Conservation (phyloP, 495 filamentous ascomycete species). For the Penicillium argentinense region DNA sequence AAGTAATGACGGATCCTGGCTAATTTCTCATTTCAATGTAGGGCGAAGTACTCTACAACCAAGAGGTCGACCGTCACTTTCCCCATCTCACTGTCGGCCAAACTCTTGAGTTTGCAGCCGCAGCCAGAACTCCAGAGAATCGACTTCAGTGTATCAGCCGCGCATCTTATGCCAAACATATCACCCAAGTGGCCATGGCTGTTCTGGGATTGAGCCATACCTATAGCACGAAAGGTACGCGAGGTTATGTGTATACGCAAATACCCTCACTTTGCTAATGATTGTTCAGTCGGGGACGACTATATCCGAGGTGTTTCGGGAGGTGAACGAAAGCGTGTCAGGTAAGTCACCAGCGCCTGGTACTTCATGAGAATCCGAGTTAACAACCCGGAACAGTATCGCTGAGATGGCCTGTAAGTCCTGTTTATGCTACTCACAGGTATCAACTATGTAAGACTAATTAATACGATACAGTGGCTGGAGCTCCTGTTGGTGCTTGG, state of each 20-base stretch:
- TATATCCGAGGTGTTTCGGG: slow-evolving; percentile 71
- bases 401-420: slow-evolving; percentile 57
- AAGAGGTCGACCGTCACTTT: slow-evolving; percentile 65
- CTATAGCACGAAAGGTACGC: slow-evolving; percentile 53
- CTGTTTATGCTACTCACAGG: slow-evolving; percentile 37
- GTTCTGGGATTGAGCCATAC: slow-evolving; percentile 59
- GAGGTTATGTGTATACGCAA: slow-evolving; percentile 31
- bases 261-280: slow-evolving; percentile 44
- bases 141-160: slow-evolving; percentile 44
- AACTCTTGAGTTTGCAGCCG: slow-evolving; percentile 63
- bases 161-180: slow-evolving; percentile 44
- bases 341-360: slow-evolving; percentile 19
- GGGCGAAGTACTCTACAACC: slow-evolving; percentile 65
- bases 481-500: slow-evolving; percentile 74
- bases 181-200: slow-evolving; percentile 59
- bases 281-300: slow-evolving; percentile 43
- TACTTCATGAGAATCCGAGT: neutral
- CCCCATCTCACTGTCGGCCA: slow-evolving; percentile 66
- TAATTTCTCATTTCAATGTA: neutral
- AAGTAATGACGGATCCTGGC: neutral
- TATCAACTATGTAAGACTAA: slow-evolving; percentile 32
- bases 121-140: slow-evolving; percentile 49
- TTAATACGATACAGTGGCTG: slow-evolving; percentile 52
- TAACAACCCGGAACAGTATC: slow-evolving; percentile 37
- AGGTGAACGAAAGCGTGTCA: slow-evolving; percentile 72